Evolutionary conservation across 805 yeast species (phyloP), one percentile per base, ranked within the genome.

Genomic region (Peterozyma toletana): DNA sequence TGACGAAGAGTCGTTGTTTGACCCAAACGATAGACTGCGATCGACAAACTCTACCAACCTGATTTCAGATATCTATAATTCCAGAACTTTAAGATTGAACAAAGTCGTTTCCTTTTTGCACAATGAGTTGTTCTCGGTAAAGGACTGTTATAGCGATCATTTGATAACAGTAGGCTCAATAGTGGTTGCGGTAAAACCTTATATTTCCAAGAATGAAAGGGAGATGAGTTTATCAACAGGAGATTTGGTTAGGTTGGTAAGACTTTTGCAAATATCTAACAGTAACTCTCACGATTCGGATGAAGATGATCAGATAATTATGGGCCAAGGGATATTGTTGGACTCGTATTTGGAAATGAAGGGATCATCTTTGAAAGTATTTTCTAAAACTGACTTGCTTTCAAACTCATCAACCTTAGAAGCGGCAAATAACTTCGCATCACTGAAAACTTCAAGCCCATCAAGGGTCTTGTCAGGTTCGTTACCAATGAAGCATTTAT

Each of bases 201-300:
- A 38, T 16, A 6, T n/a, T 11, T 40, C 41, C 5, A 37, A 27
- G 17, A 35, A 18, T 15, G 14, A 14, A 15, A n/a, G 16, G 9
- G 44, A 42, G 30, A 21, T 37, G 17, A 17, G 14, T 37, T 17
- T 42, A 11, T 16, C 35, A 21, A 16, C 17, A 27, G 45, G 45
- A 13, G 42, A 42, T 33, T 15, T 33, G 31, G 14, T 42, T 10
- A 33, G 38, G 29, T 14, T 42, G 11, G 9, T 42, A 30, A 35
- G 34, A 18, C 30, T 38, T 17, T 42, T 37, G 37, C 17, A 34
- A 14, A 18, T 39, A 9, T 9, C 29, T 2, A 33, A 39, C 7
- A 33, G 33, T 13, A 15, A 13, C 7, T 14, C 16, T 9, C n/a
- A 31, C 11, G 37, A 39, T 13, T 21, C n/a, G 6, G 42, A 39